These are phyloP conservation scores for Apiospora malaysiana DNA, from an alignment of 2,329 filamentous ascomycete genomes.

Conservation along the genomic window DNA sequence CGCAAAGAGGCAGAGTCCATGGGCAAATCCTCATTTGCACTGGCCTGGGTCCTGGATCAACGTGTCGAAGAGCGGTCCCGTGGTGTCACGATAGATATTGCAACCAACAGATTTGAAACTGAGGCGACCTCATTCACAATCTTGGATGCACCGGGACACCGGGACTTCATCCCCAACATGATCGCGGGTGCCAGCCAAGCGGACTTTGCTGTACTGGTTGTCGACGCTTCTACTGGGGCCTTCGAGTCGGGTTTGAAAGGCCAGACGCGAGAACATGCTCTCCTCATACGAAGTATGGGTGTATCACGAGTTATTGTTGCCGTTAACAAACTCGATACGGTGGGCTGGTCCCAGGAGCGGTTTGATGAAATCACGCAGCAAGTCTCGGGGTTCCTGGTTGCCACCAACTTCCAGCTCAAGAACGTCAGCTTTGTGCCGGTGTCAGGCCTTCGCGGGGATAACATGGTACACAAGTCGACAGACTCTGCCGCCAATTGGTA, in stretches of 20 bases:
- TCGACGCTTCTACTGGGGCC: conserved; percentile 87
- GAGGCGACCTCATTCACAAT: conserved; percentile 89
- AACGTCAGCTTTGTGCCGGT: conserved; percentile 88
- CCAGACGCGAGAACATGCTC: conserved; percentile 91
- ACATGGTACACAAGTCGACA: conserved; percentile 69
- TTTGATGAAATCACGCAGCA: conserved; percentile 88
- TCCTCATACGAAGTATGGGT: conserved; percentile 88
- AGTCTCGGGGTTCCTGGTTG: conserved; percentile 79
- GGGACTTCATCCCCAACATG: conserved; percentile 98
- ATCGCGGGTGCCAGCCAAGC: conserved; percentile 96
- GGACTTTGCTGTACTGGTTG: conserved; percentile 92
- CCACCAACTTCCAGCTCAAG: conserved; percentile 81
- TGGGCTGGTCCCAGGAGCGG: conserved; percentile 80
- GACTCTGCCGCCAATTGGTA: conserved; percentile 77
- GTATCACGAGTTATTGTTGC: conserved; percentile 87
- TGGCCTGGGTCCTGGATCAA: conserved; percentile 97
- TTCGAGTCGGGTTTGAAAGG: conserved; percentile 94
- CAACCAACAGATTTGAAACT: conserved; percentile 93
- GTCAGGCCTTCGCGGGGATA: conserved; percentile 87
- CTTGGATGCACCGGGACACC: conserved; percentile 91
- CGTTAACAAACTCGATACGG: conserved; percentile 93
- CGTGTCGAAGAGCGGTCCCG: conserved; percentile 85
- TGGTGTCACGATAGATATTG: conserved; percentile 96
- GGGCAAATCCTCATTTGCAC: conserved; percentile 92
- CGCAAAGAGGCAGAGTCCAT: conserved; percentile 87